Evolutionary conservation across 2,329 filamentous ascomycete genomes (phyloP).

Genomic region (Aspergillus sp.): DNA sequence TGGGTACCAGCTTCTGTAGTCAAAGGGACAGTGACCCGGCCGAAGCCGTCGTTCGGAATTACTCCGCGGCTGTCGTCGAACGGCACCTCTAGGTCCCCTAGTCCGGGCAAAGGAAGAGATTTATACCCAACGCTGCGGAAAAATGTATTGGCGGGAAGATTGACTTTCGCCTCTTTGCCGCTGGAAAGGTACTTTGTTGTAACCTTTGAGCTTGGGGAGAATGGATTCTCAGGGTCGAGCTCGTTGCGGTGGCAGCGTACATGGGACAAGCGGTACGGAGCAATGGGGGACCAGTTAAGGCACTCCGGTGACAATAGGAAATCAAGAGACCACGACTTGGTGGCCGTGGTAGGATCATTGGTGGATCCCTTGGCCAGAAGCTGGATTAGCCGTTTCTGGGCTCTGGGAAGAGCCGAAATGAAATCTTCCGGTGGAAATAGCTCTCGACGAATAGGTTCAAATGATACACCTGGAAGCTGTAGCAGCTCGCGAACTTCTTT

Average conservation of each 20-base stretch:
- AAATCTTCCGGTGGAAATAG: slow-evolving; percentile 64
- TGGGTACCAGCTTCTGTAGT: slow-evolving; percentile 17
- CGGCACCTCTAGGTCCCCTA: slow-evolving; percentile 69
- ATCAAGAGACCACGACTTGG: slow-evolving; percentile 78
- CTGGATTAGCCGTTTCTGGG: slow-evolving; percentile 75
- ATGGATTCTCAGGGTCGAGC: slow-evolving; percentile 49
- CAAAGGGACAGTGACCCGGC: slow-evolving; percentile 61
- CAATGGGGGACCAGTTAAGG: slow-evolving; percentile 57
- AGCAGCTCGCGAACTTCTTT: slow-evolving; percentile 91
- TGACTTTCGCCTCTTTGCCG: slow-evolving; percentile 46
- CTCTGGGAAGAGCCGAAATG: slow-evolving; percentile 69
- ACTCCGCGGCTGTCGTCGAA: slow-evolving; percentile 75
- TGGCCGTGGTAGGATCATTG: slow-evolving; percentile 47
- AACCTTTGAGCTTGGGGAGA: slow-evolving; percentile 52
- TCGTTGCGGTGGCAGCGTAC: slow-evolving; percentile 64
- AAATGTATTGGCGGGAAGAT: slow-evolving; percentile 67
- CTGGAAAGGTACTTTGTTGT: slow-evolving; percentile 50
- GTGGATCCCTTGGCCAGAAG: slow-evolving; percentile 74
- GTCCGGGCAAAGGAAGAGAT: slow-evolving; percentile 72
- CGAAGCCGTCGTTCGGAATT: slow-evolving; percentile 77
- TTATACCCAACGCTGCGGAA: slow-evolving; percentile 97
- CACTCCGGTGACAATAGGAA: slow-evolving; percentile 77
- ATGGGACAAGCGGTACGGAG: slow-evolving; percentile 56
- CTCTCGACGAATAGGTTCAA: slow-evolving; percentile 65
- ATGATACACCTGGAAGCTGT: slow-evolving; percentile 69